Conservation (phyloP, 1,284 basidiomycete species). For the Earliella scabrosa region DNA sequence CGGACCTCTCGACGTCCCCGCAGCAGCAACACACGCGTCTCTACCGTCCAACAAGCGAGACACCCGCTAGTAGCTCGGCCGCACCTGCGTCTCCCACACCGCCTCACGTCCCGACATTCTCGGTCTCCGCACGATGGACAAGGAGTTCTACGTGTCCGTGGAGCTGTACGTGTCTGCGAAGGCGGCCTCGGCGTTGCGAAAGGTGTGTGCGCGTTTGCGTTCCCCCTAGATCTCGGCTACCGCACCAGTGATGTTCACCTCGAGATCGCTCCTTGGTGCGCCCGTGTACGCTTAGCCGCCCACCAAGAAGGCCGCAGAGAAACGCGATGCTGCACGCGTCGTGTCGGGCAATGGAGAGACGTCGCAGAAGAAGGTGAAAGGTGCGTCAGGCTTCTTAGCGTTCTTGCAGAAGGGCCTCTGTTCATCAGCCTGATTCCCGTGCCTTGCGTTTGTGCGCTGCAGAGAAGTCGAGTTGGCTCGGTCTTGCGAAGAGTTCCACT, state of each 20-base stretch:
- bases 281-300: constrained; percentile 31
- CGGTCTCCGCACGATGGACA: constrained; percentile 19
- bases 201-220: constrained; percentile 52
- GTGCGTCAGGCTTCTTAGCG: constrained; percentile 38
- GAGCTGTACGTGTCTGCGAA: constrained; percentile 69
- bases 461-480: constrained; percentile 79
- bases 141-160: constrained; percentile 54
- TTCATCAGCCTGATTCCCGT: neutral
- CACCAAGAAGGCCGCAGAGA: constrained; percentile 53
- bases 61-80: neutral
- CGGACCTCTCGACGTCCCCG: neutral
- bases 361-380: constrained; percentile 61
- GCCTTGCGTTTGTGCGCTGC: constrained; percentile 2
- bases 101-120: constrained; percentile 5
- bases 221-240: constrained; percentile 15
- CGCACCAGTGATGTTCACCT: constrained; percentile 10
- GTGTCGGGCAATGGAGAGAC: constrained; percentile 36
- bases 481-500: constrained; percentile 53
- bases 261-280: neutral
- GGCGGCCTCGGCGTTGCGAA: constrained; percentile 55
- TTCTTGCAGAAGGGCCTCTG: neutral
- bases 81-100: too few relatives aligned
- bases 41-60: neutral
- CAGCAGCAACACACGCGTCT: neutral
- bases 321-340: constrained; percentile 51